Evolutionary conservation across 345 rosid genomes (phyloP), one percentile per base, ranked within the genome.

Genomic region (Erysimum cheiranthoides): DNA sequence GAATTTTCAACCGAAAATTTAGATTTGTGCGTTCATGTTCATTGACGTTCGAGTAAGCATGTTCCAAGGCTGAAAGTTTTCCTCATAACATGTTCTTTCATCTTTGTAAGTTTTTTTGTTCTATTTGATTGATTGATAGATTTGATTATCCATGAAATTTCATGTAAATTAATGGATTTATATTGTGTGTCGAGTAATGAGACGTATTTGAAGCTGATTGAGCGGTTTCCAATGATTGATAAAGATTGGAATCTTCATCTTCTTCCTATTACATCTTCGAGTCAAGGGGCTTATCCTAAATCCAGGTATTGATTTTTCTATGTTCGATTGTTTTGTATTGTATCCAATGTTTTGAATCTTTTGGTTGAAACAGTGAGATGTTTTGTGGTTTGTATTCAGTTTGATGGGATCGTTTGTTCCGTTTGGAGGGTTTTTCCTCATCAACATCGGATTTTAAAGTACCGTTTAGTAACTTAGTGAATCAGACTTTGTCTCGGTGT

Each of bases 381-480:
- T 63, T 70, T 53, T 61, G 71, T 84, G 39, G 43, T 43, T 43
- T 54, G 4, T 43, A 72, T 79, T 34, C 93, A 86, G 93, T 84
- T 90, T 88, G 79, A 80, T 88, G 93, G 86, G 83, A 66, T 90
- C 96, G 0, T 88, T 88, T 71, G 87, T 90, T 28, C 96, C 96
- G 18, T 81, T 90, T 78, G 89, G 91, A 71, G 93, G 96, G 38
- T 85, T 88, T 78, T 88, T 90, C n/a, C 77, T 70, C 93, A n/a
- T 56, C 82, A n/a, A 69, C 88, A 2, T 77, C 84, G 9, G 93
- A 86, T 77, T 79, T 78, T 66, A 82, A 62, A 61, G 74, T 32
- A 58, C 80, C 87, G 18, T 71, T 72, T 13, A 81, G 77, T 70
- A 78, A 39, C 77, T 60, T 43, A 27, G n/a, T 47, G 50, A 78